These are phyloP conservation scores for Dendrobium huoshanense DNA, from an alignment of 106 monocot genomes.

Conservation along the genomic window DNA sequence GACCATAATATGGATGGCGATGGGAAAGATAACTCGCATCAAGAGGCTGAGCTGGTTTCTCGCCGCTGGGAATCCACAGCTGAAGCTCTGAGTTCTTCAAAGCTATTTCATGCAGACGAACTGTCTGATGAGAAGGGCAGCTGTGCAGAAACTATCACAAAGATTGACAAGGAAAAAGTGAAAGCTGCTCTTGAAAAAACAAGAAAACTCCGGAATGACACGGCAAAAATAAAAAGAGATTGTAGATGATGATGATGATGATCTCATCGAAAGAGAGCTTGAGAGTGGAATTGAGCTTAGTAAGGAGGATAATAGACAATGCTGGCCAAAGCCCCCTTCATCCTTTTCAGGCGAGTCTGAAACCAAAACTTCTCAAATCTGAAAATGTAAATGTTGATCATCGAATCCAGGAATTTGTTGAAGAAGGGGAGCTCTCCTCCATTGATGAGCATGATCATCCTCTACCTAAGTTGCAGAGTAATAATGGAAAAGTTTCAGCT, in stretches of 20 bases:
- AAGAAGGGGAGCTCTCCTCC: slow-evolving; percentile 66
- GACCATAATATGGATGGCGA: not conserved
- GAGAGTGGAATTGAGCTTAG: slow-evolving; percentile 76
- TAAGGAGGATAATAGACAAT: slow-evolving; percentile 33
- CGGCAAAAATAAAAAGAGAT: slow-evolving; percentile 32
- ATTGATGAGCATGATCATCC: slow-evolving; percentile 21
- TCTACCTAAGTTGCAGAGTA: slow-evolving; percentile 6
- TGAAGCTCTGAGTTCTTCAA: not conserved
- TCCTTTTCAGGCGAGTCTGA: slow-evolving; percentile 11
- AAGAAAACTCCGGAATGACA: slow-evolving; percentile 35
- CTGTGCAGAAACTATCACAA: slow-evolving; percentile 53
- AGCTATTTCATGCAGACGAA: not conserved
- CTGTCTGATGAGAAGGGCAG: slow-evolving; percentile 2
- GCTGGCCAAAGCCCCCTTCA: slow-evolving; percentile 25
- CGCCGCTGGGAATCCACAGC: not conserved
- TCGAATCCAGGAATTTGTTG: slow-evolving; percentile 15
- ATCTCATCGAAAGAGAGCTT: slow-evolving; percentile 80
- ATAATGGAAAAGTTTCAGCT: slow-evolving; percentile 12
- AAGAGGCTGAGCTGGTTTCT: slow-evolving; percentile 1
- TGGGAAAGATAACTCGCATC: not conserved
- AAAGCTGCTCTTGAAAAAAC: slow-evolving; percentile 78
- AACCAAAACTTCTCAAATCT: slow-evolving; percentile 6
- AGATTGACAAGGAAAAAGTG: slow-evolving; percentile 64
- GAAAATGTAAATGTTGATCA: slow-evolving; percentile 11
- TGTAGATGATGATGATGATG: slow-evolving; percentile 38